Conservation (phyloP, 2,329 filamentous ascomycete genomes). For the Pseudogymnoascus destructans region DNA sequence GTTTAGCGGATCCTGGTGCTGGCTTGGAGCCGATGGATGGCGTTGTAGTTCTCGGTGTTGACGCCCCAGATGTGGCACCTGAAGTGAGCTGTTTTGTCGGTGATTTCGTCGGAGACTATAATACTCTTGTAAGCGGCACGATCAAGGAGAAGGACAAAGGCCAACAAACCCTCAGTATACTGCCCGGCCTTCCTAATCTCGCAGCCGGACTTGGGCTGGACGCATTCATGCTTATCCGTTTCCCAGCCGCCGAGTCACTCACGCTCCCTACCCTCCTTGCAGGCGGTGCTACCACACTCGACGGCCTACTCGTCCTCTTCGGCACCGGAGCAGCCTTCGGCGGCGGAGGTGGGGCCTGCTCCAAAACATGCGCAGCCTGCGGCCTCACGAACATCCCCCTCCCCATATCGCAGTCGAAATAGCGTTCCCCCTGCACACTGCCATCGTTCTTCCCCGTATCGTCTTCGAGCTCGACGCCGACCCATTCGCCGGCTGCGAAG, state of each 20-base stretch:
- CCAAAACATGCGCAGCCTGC: conserved; percentile 48
- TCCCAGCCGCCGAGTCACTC: conserved; percentile 41
- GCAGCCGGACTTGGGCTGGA: conserved; percentile 60
- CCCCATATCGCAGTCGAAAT: conserved; percentile 73
- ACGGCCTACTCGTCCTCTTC: conserved; percentile 30
- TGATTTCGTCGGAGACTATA: conserved; percentile 63
- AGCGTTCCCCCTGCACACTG: conserved; percentile 72
- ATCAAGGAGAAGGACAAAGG: not conserved
- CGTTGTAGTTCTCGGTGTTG: conserved; percentile 50
- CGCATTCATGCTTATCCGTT: conserved; percentile 56
- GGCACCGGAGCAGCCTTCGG: conserved; percentile 19
- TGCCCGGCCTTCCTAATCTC: conserved; percentile 39
- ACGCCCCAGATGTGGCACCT: conserved; percentile 39
- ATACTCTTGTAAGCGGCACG: conserved; percentile 18
- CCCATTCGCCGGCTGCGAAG: conserved; percentile 75
- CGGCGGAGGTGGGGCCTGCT: conserved; percentile 34
- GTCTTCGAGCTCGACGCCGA: conserved; percentile 78
- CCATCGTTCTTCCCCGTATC: conserved; percentile 87
- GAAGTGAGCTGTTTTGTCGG: conserved; percentile 59
- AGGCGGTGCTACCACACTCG: conserved; percentile 29
- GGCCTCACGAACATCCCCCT: conserved; percentile 77
- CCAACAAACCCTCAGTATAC: conserved; percentile 40
- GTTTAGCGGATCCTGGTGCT: conserved; percentile 31
- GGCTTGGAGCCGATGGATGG: conserved; percentile 41
- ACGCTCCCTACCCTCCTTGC: conserved; percentile 31